These are phyloP conservation scores for Irpex lacteus DNA, from an alignment of 1,284 basidiomycete genomes.

Conservation along the genomic window DNA sequence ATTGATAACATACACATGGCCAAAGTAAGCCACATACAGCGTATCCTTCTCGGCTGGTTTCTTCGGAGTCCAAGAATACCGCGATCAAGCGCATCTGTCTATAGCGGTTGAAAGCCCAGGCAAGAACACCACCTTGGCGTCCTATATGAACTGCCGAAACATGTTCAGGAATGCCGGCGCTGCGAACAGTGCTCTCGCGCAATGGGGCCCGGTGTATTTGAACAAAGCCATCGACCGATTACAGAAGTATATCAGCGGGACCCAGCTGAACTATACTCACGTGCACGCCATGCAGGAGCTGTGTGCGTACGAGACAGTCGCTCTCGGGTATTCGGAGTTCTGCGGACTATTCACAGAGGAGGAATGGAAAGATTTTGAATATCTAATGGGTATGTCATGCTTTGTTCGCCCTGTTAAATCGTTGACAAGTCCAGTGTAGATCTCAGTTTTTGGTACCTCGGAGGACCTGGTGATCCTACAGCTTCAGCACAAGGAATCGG, in stretches of 20 bases:
- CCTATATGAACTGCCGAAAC: conserved; percentile 43
- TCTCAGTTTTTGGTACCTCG: conserved; percentile 50
- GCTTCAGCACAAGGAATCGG: conserved; percentile 60
- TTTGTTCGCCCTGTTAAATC: neutral
- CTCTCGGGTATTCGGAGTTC: conserved; percentile 55
- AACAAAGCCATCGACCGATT: conserved; percentile 48
- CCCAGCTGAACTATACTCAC: conserved; percentile 46
- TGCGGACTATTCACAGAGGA: conserved; percentile 61
- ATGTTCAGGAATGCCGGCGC: conserved; percentile 28
- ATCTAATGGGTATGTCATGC: conserved; percentile 35
- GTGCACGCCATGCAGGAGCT: conserved; percentile 47
- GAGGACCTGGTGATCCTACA: conserved; percentile 52
- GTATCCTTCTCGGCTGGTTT: conserved; percentile 59
- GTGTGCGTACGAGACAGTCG: conserved; percentile 67
- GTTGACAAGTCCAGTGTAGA: conserved; percentile 15
- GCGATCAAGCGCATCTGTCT: conserved; percentile 43
- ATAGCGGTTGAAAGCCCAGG: conserved; percentile 51
- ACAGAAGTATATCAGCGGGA: conserved; percentile 42
- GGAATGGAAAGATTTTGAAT: conserved; percentile 67
- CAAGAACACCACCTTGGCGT: conserved; percentile 60
- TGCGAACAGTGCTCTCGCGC: conserved; percentile 31
- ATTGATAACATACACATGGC: neutral
- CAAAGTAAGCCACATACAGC: conserved; percentile 20
- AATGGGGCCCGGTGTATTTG: conserved; percentile 57
- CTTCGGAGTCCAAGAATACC: conserved; percentile 52